Base-by-base conservation (phyloP, 768 basidiomycete genomes). In the Boletus pseudo-olivaceus region DNA sequence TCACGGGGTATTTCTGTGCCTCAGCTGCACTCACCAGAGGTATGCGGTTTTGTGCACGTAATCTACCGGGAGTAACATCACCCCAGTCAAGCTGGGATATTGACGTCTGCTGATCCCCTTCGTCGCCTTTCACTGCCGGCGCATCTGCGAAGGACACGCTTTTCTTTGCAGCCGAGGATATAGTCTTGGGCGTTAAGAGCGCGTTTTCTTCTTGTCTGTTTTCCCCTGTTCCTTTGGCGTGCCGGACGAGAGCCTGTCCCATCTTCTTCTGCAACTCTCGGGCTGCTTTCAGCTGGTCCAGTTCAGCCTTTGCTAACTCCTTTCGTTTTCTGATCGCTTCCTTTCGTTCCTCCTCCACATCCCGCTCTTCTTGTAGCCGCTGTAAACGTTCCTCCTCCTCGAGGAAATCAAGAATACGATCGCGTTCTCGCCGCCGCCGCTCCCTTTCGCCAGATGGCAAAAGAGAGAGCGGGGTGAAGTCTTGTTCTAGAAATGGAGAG, bases 231-330 rank as follows among this genome's bases (percentile, higher is more conserved):
- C 75, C 74, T 7, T 75, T 68, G 15, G 45, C 49, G 52, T 77
- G 77, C 43, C 69, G 67, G 38, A 90, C 54, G 37, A 91, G 73
- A 0, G 87, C 82, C 59, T 78, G 82, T 3, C 88, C 89, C 87
- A 92, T 88, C 72, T 82, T 88, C 75, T 82, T 87, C 67, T 89
- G 87, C 66, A 89, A 71, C 54, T 85, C 76, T 38, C 68, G 72
- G 19, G 72, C 65, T 19, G 68, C 65, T 53, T 71, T 76, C 27
- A 77, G 49, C 39, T 56, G 69, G 37, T 76, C 72, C 52, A 76
- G 63, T 52, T 79, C 75, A 63, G 67, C 46, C 57, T 70, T 72
- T 15, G 76, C 76, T 5, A 76, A 80, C 56, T 80, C 75, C 61
- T 75, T 81, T 26, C 78, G 75, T 62, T 76, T 79, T 59, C 74